phyloP scores from a whole-genome alignment of 73 alveolate species.

The Tetrahymena borealis region DNA sequence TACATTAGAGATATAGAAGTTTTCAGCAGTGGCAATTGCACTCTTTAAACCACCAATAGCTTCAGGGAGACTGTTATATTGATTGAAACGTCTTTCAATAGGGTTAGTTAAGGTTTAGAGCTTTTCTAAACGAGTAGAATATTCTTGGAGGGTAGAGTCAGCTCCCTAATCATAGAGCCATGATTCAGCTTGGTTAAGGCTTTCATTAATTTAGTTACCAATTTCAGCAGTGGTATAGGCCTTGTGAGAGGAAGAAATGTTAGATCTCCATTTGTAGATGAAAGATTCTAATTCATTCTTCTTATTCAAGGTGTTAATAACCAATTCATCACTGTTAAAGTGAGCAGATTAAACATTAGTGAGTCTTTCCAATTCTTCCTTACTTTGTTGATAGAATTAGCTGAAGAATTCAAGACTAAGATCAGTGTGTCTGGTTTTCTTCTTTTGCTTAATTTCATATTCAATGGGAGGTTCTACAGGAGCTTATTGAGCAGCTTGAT shows the following conservation, averaged over 20 bases:
- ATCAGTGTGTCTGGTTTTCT: conserved; percentile 45
- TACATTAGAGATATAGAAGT: neutral
- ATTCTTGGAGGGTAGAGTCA: conserved; percentile 47
- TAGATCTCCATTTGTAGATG: conserved; percentile 65
- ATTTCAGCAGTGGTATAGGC: conserved; percentile 21
- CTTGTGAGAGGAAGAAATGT: conserved; percentile 41
- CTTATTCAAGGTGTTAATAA: conserved; percentile 50
- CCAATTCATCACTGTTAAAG: conserved; percentile 45
- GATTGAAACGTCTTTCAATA: conserved; percentile 44
- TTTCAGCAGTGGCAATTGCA: neutral
- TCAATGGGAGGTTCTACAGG: conserved; percentile 43
- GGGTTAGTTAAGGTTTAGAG: conserved; percentile 55
- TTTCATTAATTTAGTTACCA: neutral
- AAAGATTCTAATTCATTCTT: conserved; percentile 72
- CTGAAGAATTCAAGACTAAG: conserved; percentile 14
- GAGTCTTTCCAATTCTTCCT: conserved; percentile 25
- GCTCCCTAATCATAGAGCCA: conserved; percentile 81
- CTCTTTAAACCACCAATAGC: conserved; percentile 18
- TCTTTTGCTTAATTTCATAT: conserved; percentile 52
- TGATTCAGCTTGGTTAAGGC: conserved; percentile 40
- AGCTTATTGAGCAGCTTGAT: conserved; percentile 33
- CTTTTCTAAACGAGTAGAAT: conserved; percentile 41
- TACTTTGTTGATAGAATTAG: conserved; percentile 31
- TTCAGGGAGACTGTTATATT: conserved; percentile 34
- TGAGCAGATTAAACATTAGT: conserved; percentile 38